These are phyloP conservation scores for Xerocomellus amylosporus DNA, from an alignment of 768 basidiomycete species.

Conservation along the genomic window DNA sequence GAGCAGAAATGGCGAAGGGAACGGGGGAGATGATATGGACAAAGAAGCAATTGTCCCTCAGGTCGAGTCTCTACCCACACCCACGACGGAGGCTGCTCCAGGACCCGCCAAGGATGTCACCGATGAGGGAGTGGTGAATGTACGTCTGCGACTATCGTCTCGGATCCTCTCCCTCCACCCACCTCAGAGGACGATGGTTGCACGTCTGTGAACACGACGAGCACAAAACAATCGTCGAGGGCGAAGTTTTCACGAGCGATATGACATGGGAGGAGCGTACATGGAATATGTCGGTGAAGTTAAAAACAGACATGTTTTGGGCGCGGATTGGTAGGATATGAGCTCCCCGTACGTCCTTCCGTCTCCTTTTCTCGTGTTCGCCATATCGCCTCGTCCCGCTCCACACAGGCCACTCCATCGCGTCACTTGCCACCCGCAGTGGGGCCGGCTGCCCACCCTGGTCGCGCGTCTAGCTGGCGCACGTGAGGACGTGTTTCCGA, in stretches of 20 bases:
- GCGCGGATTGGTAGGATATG: constrained; percentile 66
- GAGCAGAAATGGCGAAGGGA: background rate
- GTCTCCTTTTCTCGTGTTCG: too few species aligned
- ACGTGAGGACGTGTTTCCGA: too few species aligned
- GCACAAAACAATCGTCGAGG: constrained; percentile 29
- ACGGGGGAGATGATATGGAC: background rate
- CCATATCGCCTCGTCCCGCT: too few species aligned
- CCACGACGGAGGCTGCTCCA: background rate
- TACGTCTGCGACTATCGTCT: background rate
- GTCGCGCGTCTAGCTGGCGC: too few species aligned
- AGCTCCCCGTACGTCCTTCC: too few species aligned
- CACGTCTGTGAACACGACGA: constrained; percentile 1
- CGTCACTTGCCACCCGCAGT: too few species aligned
- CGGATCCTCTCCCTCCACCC: background rate
- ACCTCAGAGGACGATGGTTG: background rate
- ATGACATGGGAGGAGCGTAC: constrained; percentile 82
- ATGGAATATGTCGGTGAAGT: constrained; percentile 70
- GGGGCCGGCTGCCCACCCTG: too few species aligned
- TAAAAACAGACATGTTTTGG: constrained; percentile 42
- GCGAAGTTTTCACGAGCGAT: constrained; percentile 24
- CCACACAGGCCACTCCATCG: too few species aligned
- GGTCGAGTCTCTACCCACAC: background rate
- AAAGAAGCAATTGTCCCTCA: background rate
- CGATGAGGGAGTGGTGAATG: background rate
- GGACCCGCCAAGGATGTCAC: background rate